phyloP scores from a whole-genome alignment of 805 yeast genomes.

The Candida rishiriensis region DNA sequence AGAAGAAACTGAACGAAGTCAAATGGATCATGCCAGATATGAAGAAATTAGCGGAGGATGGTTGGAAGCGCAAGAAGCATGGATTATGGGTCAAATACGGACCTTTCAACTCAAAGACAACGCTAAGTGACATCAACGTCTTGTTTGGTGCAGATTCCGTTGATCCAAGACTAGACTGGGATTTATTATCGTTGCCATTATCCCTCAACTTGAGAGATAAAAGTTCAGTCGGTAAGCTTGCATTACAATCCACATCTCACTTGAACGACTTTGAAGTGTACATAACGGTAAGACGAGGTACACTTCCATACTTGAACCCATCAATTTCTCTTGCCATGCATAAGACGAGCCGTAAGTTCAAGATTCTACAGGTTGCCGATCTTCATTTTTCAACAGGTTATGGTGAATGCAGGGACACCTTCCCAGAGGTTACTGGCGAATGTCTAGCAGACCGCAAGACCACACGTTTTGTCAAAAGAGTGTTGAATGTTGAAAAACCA shows the following conservation, averaged over 20 bases:
- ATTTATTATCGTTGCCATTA: constrained; percentile 22
- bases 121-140: constrained; percentile 59
- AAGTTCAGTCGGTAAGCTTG: constrained; percentile 5
- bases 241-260: not conserved
- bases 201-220: constrained; percentile 10
- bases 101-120: constrained; percentile 23
- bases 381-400: constrained; percentile 82
- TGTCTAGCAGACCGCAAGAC: constrained; percentile 84
- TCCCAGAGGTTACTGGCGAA: constrained; percentile 39
- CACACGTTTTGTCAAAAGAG: constrained; percentile 49
- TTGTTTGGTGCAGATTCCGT: constrained; percentile 69
- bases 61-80: constrained; percentile 43
- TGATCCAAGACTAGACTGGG: constrained; percentile 78
- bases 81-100: constrained; percentile 65
- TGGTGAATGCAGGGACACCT: constrained; percentile 76
- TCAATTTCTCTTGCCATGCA: constrained; percentile 6
- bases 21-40: constrained; percentile 5
- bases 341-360: constrained; percentile 47
- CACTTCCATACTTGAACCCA: constrained; percentile 2
- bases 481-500: constrained; percentile 73
- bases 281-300: constrained; percentile 31
- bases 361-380: constrained; percentile 86
- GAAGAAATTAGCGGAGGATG: constrained; percentile 32
- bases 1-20: not conserved
- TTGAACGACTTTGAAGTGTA: constrained; percentile 22